Percentiles rank a stretch among this genome's conserved stretches.
These are phyloP conservation scores for Termitomyces sp. DNA, from an alignment of 1,284 basidiomycete genomes.

Conservation along the genomic window DNA sequence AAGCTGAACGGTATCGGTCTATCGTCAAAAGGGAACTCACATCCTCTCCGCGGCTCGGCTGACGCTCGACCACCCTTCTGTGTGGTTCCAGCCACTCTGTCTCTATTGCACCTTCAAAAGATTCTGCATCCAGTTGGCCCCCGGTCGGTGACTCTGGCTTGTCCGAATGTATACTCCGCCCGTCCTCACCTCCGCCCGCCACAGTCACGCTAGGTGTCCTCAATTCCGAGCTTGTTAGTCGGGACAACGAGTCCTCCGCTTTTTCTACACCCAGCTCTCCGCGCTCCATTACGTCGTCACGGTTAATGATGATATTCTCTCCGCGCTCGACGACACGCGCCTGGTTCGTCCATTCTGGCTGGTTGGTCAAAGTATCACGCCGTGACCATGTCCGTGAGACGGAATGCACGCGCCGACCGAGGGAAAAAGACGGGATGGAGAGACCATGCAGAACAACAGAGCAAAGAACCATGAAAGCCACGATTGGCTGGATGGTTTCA, in stretches of 20 bases:
- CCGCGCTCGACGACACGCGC: conserved; percentile 62
- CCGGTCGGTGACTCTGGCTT: conserved; percentile 12
- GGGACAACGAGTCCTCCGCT: conserved; percentile 22
- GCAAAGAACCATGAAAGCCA: conserved; percentile 86
- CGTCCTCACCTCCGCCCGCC: conserved; percentile 16
- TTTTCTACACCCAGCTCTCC: conserved; percentile 33
- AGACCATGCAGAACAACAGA: conserved; percentile 87
- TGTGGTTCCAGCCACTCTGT: conserved; percentile 27
- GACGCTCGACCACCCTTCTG: conserved; percentile 55
- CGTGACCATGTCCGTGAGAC: conserved; percentile 80
- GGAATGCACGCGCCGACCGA: conserved; percentile 83
- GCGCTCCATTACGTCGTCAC: conserved; percentile 55
- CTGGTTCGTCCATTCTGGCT: conserved; percentile 66
- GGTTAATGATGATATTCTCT: conserved; percentile 79
- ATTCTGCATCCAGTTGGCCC: conserved; percentile 22
- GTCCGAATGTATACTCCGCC: conserved; percentile 12
- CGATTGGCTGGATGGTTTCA: conserved; percentile 81
- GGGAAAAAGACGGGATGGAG: conserved; percentile 89
- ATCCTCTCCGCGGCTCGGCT: conserved; percentile 54
- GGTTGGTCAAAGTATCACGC: conserved; percentile 23
- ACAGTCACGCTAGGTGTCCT: conserved; percentile 11
- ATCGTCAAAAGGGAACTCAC: conserved; percentile 32
- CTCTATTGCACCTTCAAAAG: conserved; percentile 35
- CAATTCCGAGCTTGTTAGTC: conserved; percentile 3
- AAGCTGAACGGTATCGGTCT: neutral